Conservation (phyloP, 2,329 filamentous ascomycete genomes). For the Clonostachys byssicola region DNA sequence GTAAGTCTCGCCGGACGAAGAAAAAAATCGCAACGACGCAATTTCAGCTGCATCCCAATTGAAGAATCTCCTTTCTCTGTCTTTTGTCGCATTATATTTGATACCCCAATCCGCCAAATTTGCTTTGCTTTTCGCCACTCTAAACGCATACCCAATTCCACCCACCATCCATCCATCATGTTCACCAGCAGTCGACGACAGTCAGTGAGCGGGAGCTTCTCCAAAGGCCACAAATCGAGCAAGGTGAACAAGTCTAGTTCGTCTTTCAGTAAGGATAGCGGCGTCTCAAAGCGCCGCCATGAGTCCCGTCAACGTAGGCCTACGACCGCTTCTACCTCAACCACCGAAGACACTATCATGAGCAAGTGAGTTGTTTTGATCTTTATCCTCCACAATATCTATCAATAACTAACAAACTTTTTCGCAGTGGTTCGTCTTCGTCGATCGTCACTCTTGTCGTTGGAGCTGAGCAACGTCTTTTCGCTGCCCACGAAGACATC, state of each 20-base stretch:
- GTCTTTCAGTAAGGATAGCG: conserved; percentile 50
- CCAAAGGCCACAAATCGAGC: conserved; percentile 44
- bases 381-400: not conserved
- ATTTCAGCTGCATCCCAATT: not conserved
- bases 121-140: conserved; percentile 1
- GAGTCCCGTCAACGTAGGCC: conserved; percentile 44
- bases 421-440: conserved; percentile 30
- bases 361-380: conserved; percentile 31
- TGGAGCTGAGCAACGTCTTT: conserved; percentile 79
- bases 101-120: conserved; percentile 2
- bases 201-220: conserved; percentile 44
- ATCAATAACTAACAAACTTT: not conserved
- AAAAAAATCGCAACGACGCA: too few relatives aligned
- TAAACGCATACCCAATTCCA: not conserved
- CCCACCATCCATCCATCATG: conserved; percentile 24
- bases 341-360: conserved; percentile 30
- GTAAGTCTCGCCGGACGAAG: conserved; percentile 10
- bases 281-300: conserved; percentile 50
- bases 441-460: conserved; percentile 77
- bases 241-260: conserved; percentile 45
- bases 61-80: not conserved
- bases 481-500: conserved; percentile 87
- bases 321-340: conserved; percentile 36
- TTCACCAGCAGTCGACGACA: conserved; percentile 39
- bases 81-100: conserved; percentile 3